phyloP scores from a whole-genome alignment of 306 rosid genomes.

The Pterocarpus santalinus region DNA sequence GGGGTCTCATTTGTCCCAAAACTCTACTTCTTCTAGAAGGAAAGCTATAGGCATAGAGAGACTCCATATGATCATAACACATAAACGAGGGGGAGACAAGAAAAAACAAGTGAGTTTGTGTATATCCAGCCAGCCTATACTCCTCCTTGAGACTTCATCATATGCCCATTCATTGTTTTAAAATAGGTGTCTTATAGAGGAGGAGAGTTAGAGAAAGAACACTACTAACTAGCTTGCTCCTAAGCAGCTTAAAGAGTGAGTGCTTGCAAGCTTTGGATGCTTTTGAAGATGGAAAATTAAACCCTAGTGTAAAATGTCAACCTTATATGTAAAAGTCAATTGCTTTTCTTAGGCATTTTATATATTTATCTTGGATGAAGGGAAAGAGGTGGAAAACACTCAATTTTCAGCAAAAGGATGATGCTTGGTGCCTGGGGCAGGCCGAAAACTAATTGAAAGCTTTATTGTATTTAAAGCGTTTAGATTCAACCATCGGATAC shows the following conservation, averaged over 20 bases:
- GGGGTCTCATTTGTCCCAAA: constrained; percentile 45
- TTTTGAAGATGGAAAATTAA: constrained; percentile 15
- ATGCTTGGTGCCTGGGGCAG: constrained; percentile 34
- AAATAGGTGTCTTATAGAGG: neutral
- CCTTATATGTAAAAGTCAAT: neutral
- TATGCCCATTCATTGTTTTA: constrained; percentile 35
- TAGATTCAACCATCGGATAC: too few relatives aligned
- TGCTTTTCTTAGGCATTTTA: neutral
- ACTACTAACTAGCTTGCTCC: neutral
- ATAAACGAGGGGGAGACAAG: constrained; percentile 58
- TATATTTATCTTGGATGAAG: constrained; percentile 56
- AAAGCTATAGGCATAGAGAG: constrained; percentile 19
- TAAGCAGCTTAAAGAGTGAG: neutral
- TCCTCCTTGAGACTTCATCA: constrained; percentile 60
- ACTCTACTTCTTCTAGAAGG: constrained; percentile 26
- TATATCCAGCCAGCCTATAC: constrained; percentile 58
- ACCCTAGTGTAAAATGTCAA: neutral
- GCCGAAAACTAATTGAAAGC: constrained; percentile 11
- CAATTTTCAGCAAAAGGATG: constrained; percentile 57
- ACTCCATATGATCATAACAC: constrained; percentile 54
- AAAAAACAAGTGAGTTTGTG: constrained; percentile 70
- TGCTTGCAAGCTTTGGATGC: neutral
- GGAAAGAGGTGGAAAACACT: constrained; percentile 70
- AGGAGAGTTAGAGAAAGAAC: neutral
- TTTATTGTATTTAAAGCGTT: neutral